A percentile compares a stretch with the other conserved stretches of the same genome.
These are phyloP conservation scores for Flaveria trinervia DNA, from an alignment of 129 eudicot genomes.

Conservation along the genomic window DNA sequence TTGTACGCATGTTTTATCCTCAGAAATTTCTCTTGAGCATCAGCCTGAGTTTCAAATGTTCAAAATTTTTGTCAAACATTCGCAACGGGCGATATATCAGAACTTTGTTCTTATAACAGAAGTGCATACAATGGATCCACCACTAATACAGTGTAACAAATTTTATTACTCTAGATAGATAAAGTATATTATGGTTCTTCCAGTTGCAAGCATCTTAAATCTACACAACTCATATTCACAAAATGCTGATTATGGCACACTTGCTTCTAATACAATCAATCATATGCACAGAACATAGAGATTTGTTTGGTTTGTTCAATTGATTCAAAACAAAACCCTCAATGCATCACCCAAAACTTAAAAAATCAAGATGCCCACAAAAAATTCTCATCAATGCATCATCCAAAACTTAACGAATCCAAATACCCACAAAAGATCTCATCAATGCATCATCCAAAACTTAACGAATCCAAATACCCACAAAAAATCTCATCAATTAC, in stretches of 20 bases:
- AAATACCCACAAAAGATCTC: not conserved
- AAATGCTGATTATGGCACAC: not conserved
- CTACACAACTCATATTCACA: not conserved
- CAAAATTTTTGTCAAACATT: not conserved
- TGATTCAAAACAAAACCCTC: not conserved
- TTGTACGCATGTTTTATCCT: conserved; percentile 97
- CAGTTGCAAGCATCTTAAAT: conserved; percentile 7
- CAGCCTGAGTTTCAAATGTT: conserved; percentile 51
- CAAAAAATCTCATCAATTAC: not conserved
- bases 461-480: not conserved
- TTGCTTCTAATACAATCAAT: not conserved
- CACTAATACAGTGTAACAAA: not conserved
- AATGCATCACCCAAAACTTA: too few relatives aligned
- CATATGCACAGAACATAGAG: not conserved
- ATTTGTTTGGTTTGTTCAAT: not conserved
- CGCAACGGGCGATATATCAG: not conserved
- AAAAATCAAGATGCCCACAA: too few relatives aligned
- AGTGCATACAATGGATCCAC: not conserved
- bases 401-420: not conserved
- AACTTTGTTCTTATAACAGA: not conserved
- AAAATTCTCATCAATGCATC: too few relatives aligned
- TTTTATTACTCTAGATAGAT: conserved; percentile 2
- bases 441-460: not conserved
- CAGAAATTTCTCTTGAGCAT: conserved; percentile 90
- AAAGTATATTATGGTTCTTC: not conserved